Base-by-base conservation (phyloP, 352 stramenopile genomes). In the Phytophthora hybrid region DNA sequence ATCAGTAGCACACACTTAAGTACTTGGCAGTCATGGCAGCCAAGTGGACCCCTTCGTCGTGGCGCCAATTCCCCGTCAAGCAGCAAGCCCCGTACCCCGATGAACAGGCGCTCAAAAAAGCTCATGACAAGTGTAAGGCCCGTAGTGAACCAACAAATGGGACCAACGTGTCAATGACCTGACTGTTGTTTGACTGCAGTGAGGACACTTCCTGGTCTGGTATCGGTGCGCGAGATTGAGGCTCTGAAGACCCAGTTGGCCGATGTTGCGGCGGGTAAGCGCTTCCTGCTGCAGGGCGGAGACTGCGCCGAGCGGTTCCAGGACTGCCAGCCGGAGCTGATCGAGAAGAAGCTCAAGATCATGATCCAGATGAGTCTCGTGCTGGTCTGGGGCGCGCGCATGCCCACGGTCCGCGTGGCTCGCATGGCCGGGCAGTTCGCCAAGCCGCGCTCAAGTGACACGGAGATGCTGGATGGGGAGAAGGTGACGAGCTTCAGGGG, bases 391-490 rank as follows among this genome's bases (percentile, higher is more conserved):
- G 98, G 98, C 26, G 95, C 94, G 39, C 88, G 94, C n/a, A 99
- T 99, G 84, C 72, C 98, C 4, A 97, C 98, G 6, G 97, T 99
- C 29, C 98, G 90, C 41, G 92, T 99, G 59, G 98, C 97, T 7
- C 93, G 98, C 55, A 99, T 99, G 94, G 98, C 98, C 2, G 98
- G 98, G 16, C 98, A 99, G 84, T 99, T 99, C 72, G 97, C 98
- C 65, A 99, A 99, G 87, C 97, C 98, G 9, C 89, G 98, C 32
- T 98, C 90, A 44, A 98, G 96, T 68, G 88, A 98, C 67, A 98
- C 92, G 57, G 98, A 99, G 78, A 77, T 97, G 26, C 87, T 98
- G 44, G 92, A 99, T 64, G 97, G 97, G 64, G 95, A 99, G 4
- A 87, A 89, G 32, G 88, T 99, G 55, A 95, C 96, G 26, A 98